These are phyloP conservation scores for Juncus effusus DNA, from an alignment of 176 grass and related monocot genomes.

Conservation along the genomic window DNA sequence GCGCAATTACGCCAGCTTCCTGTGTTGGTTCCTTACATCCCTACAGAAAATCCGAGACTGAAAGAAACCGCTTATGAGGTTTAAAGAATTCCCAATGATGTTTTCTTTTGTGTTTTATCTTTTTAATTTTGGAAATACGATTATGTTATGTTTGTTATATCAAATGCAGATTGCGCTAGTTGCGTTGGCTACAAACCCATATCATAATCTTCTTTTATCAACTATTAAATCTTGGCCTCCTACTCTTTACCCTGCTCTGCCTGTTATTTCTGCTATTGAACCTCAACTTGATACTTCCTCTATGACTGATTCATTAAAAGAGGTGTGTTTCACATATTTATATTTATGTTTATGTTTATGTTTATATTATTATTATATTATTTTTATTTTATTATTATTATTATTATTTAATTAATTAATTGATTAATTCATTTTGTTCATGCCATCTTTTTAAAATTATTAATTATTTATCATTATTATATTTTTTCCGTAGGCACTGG, in stretches of 20 bases:
- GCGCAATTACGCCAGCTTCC: constrained; percentile 93
- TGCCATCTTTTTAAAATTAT: background rate
- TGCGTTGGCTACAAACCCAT: constrained; percentile 75
- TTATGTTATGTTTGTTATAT: constrained; percentile 37
- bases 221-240: constrained; percentile 82
- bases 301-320: constrained; percentile 74
- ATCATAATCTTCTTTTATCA: constrained; percentile 78
- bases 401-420: background rate
- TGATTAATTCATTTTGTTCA: too few relatives aligned
- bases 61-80: constrained; percentile 99
- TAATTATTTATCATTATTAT: background rate
- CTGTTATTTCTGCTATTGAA: constrained; percentile 93
- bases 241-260: constrained; percentile 63
- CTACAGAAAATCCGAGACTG: constrained; percentile 82
- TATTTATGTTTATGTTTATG: background rate
- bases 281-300: constrained; percentile 70
- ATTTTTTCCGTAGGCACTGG: constrained; percentile 62
- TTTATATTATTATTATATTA: constrained; percentile 1
- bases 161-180: constrained; percentile 83
- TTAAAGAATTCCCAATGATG: background rate
- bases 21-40: constrained; percentile 92
- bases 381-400: constrained; percentile 25
- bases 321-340: constrained; percentile 39
- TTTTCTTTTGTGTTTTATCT: background rate
- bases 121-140: background rate